Evolutionary conservation across 495 filamentous ascomycete species (phyloP).

Genomic region (Penicillium taxi): DNA sequence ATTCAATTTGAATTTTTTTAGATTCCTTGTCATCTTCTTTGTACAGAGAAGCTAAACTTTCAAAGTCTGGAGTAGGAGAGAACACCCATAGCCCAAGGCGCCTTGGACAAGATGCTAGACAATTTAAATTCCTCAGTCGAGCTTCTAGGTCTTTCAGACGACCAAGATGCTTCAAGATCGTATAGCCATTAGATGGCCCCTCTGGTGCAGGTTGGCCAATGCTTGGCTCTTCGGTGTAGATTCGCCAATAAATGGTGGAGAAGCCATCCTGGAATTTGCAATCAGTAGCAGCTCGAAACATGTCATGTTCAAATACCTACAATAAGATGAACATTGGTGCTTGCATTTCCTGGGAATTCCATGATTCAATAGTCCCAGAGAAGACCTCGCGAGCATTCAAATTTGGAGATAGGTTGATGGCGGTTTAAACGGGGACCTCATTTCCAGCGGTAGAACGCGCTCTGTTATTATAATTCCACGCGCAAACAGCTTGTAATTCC

Average conservation of each 20-base stretch:
- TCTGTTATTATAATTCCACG: constrained; percentile 5
- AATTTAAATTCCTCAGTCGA: constrained; percentile 28
- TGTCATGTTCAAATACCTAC: constrained; percentile 22
- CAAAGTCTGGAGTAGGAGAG: constrained; percentile 37
- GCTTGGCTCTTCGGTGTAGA: constrained; percentile 39
- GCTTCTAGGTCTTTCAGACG: constrained; percentile 40
- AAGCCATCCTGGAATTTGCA: constrained; percentile 33
- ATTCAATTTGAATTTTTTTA: constrained; percentile 27
- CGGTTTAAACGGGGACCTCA: constrained; percentile 26
- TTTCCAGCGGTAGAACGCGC: constrained; percentile 22
- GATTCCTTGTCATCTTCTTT: constrained; percentile 24
- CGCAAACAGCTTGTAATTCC: constrained; percentile 5
- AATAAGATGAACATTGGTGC: constrained; percentile 41
- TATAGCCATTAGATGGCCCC: constrained; percentile 32
- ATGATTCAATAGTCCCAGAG: constrained; percentile 33
- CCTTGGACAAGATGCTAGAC: constrained; percentile 37
- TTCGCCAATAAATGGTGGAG: constrained; percentile 43
- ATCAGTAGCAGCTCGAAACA: constrained; percentile 10
- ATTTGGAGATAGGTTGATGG: constrained; percentile 22
- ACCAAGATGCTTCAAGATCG: constrained; percentile 39
- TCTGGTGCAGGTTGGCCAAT: constrained; percentile 30
- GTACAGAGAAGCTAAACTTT: constrained; percentile 26
- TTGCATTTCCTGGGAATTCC: constrained; percentile 42
- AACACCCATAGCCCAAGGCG: constrained; percentile 40
- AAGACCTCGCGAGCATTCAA: constrained; percentile 23